Evolutionary conservation across 768 basidiomycete genomes (phyloP), one percentile per base, ranked within the genome.

Genomic region (Mycena metata): DNA sequence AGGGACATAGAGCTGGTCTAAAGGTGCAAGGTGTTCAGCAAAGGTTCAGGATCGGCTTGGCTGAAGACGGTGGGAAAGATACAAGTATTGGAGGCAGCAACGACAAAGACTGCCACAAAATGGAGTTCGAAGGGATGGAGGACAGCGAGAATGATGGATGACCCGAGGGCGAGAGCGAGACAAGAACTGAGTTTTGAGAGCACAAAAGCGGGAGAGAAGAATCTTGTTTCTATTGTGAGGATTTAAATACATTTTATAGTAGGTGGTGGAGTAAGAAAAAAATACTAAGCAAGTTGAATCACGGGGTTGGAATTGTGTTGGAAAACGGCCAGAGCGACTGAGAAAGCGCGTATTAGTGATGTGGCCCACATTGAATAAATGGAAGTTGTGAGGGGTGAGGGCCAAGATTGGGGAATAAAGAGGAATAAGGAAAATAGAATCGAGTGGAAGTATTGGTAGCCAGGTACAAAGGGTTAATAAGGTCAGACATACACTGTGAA

Each of bases 231-330:
- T 19, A 19, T 46, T 46, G 17, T 7, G 16, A 17, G 6, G 16
- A 46, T 7, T 46, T 46, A 46, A 16, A n/a, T 46, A 46, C 45
- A 46, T 46, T 46, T 17, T 46, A 46, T 46, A 46, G 45, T 46
- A 46, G 45, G 7, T 6, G 45, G 45, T 46, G 16, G 45, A 46
- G 45, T 46, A 46, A 46, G 45, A 46, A 46, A 16, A 46, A 46
- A 46, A 17, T 46, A 46, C 45, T 46, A 46, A 46, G 45, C n/a
- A n/a, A n/a, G n/a, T 23, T 46, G 45, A 16, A 46, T 36, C 12
- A 36, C 36, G 12, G 12, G 36, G 7, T 17, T 8, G 45, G 21
- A 46, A 46, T 46, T 46, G 45, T 16, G 45, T 46, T 46, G 45
- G 21, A 23, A 46, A 46, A 7, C 45, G 6, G 45, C 6, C 7